Evolutionary conservation across 768 basidiomycete genomes (phyloP).

Genomic region (Mycena indigotica): DNA sequence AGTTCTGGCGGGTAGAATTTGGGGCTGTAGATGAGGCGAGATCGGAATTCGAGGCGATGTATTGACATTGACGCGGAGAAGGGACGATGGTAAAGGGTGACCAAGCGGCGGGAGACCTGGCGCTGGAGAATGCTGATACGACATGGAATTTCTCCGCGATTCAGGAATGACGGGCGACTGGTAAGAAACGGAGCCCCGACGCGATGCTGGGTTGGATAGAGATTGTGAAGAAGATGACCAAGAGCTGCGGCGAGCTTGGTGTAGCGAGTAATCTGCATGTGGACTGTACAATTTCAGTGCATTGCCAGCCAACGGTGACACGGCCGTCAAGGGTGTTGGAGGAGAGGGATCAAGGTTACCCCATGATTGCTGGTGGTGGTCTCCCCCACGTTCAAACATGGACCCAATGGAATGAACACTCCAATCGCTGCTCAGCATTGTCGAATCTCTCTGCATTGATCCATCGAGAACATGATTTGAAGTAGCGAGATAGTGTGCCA

Average conservation of each 20-base stretch:
- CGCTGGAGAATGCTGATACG: background rate
- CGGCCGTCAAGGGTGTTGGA: background rate
- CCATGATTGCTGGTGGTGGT: slow-evolving; percentile 14
- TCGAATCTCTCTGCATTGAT: slow-evolving; percentile 9
- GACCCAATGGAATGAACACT: background rate
- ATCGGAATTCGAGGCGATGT: slow-evolving; percentile 11
- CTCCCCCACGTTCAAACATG: slow-evolving; percentile 11
- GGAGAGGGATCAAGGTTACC: background rate
- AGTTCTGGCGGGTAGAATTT: background rate
- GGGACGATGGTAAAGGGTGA: slow-evolving; percentile 6
- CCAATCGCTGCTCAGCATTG: slow-evolving; percentile 13
- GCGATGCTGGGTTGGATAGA: background rate
- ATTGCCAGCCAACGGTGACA: background rate
- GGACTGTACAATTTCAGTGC: slow-evolving; percentile 8
- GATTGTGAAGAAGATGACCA: slow-evolving; percentile 6
- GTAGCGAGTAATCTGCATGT: slow-evolving; percentile 9
- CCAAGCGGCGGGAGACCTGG: slow-evolving; percentile 1
- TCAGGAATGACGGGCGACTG: background rate
- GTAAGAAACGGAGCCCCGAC: background rate
- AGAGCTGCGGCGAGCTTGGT: background rate
- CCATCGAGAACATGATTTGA: slow-evolving; percentile 5
- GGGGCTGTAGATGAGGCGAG: background rate
- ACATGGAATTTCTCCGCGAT: background rate
- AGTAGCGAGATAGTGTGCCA: slow-evolving; percentile 21
- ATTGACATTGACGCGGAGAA: slow-evolving; percentile 19